These are phyloP conservation scores for Colletotrichum sp. DNA, from an alignment of 2,329 filamentous ascomycete species.

Conservation along the genomic window DNA sequence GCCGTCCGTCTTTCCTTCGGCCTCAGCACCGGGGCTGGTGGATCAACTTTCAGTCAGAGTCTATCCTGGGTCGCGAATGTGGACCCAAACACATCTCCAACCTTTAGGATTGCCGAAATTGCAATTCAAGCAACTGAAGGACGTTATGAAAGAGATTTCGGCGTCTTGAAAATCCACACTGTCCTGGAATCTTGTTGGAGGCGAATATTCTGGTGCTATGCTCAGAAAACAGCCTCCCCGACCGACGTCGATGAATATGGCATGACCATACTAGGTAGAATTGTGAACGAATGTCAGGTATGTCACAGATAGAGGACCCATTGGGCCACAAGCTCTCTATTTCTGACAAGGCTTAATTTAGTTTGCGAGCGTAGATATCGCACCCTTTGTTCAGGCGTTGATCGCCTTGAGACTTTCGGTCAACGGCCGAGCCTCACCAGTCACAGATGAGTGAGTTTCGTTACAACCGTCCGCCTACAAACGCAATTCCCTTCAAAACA, in stretches of 20 bases:
- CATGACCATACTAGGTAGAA: rapidly evolving
- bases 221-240: background rate
- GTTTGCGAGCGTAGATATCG: no score
- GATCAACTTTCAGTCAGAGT: background rate
- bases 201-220: background rate
- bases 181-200: background rate
- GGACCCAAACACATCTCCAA: background rate
- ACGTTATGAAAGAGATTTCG: no score
- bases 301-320: background rate
- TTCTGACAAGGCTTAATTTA: no score
- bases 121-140: no score
- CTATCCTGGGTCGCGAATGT: background rate
- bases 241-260: background rate
- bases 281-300: rapidly evolving
- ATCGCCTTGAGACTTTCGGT: no score
- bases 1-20: background rate
- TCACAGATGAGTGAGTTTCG: no score
- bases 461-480: no score
- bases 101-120: background rate
- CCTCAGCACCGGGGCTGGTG: background rate
- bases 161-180: no score
- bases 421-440: rapidly evolving
- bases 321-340: rapidly evolving
- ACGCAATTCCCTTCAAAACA: no score
- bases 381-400: no score